phyloP scores from a whole-genome alignment of 2,329 filamentous ascomycete genomes.

The Colletotrichum eremochloae region DNA sequence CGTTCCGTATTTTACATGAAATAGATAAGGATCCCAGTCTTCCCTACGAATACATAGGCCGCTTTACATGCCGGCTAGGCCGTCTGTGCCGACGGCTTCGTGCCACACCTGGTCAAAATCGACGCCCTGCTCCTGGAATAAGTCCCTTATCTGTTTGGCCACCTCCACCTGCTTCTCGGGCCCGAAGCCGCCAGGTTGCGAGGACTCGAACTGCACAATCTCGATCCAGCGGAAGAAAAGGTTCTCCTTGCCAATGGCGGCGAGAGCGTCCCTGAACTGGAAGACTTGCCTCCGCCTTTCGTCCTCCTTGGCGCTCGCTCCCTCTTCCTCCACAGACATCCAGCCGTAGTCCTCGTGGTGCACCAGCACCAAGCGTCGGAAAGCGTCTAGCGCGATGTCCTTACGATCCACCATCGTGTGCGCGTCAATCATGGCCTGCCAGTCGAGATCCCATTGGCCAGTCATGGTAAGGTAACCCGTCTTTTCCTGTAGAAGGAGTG shows the following conservation, averaged over 20 bases:
- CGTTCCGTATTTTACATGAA: background rate
- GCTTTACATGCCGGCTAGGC: conserved; percentile 45
- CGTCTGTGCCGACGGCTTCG: conserved; percentile 66
- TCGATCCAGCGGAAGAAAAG: conserved; percentile 95
- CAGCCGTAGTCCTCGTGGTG: conserved; percentile 78
- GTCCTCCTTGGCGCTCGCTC: conserved; percentile 67
- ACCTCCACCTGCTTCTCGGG: conserved; percentile 78
- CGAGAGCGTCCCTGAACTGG: conserved; percentile 82
- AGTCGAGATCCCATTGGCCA: conserved; percentile 89
- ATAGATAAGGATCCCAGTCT: background rate
- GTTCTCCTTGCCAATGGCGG: conserved; percentile 84
- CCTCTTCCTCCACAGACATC: conserved; percentile 73
- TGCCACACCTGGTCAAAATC: conserved; percentile 86
- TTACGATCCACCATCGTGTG: conserved; percentile 77
- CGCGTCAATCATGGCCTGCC: conserved; percentile 81
- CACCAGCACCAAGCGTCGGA: conserved; percentile 79
- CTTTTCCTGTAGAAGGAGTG: conserved; percentile 77
- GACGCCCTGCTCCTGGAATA: conserved; percentile 82
- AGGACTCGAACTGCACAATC: conserved; percentile 89
- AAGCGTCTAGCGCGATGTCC: conserved; percentile 71
- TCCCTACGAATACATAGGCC: background rate
- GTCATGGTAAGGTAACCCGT: conserved; percentile 92
- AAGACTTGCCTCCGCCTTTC: conserved; percentile 80
- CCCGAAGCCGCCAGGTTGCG: conserved; percentile 82
- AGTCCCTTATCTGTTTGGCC: conserved; percentile 78